These are phyloP conservation scores for Chrysanthemum makinoi DNA, from an alignment of 129 eudicot species.

Conservation along the genomic window DNA sequence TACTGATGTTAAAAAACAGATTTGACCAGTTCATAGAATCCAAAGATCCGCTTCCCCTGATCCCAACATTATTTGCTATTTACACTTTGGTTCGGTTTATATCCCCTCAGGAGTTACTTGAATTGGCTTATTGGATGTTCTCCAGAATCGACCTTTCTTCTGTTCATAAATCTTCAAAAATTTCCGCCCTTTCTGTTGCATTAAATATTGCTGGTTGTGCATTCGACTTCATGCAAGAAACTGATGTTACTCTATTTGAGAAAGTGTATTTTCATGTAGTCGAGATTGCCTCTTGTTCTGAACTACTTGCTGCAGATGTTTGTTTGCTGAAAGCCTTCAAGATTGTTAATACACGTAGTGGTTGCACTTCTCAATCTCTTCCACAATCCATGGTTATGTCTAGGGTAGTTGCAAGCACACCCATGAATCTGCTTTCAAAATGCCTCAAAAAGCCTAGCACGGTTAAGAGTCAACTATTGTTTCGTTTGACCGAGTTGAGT, in stretches of 20 bases:
- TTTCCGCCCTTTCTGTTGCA: constrained; percentile 51
- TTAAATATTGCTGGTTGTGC: constrained; percentile 62
- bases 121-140: constrained; percentile 62
- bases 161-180: constrained; percentile 31
- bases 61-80: constrained; percentile 58
- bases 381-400: constrained; percentile 43
- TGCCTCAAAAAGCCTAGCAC: constrained; percentile 46
- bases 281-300: constrained; percentile 40
- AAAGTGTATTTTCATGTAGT: constrained; percentile 48
- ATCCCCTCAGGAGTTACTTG: constrained; percentile 81
- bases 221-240: constrained; percentile 47
- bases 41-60: constrained; percentile 37
- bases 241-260: constrained; percentile 54
- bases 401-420: constrained; percentile 56
- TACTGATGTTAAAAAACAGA: constrained; percentile 43
- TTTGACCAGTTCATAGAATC: constrained; percentile 50
- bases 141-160: constrained; percentile 35
- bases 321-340: constrained; percentile 77
- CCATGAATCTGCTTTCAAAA: constrained; percentile 48
- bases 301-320: constrained; percentile 55
- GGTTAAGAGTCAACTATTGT: constrained; percentile 50
- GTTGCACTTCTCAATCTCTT: constrained; percentile 34
- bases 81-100: constrained; percentile 58
- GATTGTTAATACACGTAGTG: constrained; percentile 32
- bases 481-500: constrained; percentile 48